Evolutionary conservation across 2,329 filamentous ascomycete genomes (phyloP).

Genomic region (Aureobasidium uvarum): DNA sequence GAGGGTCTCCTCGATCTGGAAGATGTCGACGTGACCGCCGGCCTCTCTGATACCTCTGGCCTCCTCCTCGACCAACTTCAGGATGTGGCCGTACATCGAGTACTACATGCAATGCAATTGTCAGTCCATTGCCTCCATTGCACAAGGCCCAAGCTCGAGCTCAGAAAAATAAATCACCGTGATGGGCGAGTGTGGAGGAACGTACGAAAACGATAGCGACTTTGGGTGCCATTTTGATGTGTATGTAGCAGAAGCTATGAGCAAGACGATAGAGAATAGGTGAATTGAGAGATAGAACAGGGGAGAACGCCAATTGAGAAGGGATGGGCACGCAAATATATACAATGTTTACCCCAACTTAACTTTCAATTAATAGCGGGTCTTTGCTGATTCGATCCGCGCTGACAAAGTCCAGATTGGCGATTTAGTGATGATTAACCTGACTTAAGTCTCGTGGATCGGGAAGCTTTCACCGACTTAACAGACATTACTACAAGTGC

Average conservation of each 20-base stretch:
- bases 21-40: constrained; percentile 77
- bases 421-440: constrained; percentile 16
- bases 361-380: constrained; percentile 6
- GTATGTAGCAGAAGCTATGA: neutral
- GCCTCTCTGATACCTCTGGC: constrained; percentile 85
- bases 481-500: neutral
- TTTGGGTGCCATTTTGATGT: constrained; percentile 33
- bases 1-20: constrained; percentile 88
- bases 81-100: constrained; percentile 91
- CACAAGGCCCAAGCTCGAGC: constrained; percentile 21
- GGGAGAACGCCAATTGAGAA: neutral
- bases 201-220: constrained; percentile 79
- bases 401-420: constrained; percentile 20
- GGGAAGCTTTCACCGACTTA: neutral
- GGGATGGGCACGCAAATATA: constrained; percentile 19
- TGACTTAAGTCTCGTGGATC: neutral
- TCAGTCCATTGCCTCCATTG: constrained; percentile 10
- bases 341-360: constrained; percentile 17
- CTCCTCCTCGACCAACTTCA: constrained; percentile 80
- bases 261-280: neutral
- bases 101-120: constrained; percentile 56
- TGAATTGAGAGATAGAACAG: constrained; percentile 2
- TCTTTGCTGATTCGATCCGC: neutral
- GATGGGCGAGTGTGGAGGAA: constrained; percentile 33
- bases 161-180: neutral